These are phyloP conservation scores for Keithomyces neogunnii DNA, from an alignment of 2,329 filamentous ascomycete genomes.

Conservation along the genomic window DNA sequence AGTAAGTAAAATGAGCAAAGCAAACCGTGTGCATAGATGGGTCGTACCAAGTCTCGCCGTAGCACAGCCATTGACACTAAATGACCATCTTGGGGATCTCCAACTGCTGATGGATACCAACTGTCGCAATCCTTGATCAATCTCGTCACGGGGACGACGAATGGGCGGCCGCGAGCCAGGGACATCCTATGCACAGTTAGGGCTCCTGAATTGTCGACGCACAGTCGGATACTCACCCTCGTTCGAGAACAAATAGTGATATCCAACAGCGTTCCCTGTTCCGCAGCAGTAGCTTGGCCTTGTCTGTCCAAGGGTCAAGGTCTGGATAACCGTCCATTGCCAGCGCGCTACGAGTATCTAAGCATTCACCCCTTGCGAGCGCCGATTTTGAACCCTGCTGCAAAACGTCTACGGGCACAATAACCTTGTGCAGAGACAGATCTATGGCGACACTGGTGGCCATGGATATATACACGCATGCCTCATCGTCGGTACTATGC, in stretches of 20 bases:
- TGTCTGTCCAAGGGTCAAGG: conserved; percentile 50
- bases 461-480: conserved; percentile 62
- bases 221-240: conserved; percentile 38
- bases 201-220: too few relatives aligned
- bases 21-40: conserved; percentile 2
- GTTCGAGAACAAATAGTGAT: conserved; percentile 62
- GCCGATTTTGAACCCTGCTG: conserved; percentile 34
- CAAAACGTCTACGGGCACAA: conserved; percentile 43
- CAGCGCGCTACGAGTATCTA: conserved; percentile 58
- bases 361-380: conserved; percentile 57
- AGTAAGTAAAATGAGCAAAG: background rate
- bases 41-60: conserved; percentile 52
- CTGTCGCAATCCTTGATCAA: conserved; percentile 59
- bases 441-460: conserved; percentile 63
- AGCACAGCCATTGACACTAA: conserved; percentile 64
- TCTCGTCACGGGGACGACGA: conserved; percentile 58
- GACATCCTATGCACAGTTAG: conserved; percentile 40
- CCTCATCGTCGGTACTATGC: conserved; percentile 64
- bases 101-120: conserved; percentile 57
- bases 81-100: conserved; percentile 61
- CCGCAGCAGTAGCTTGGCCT: conserved; percentile 52
- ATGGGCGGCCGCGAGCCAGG: conserved; percentile 59
- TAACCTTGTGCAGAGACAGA: conserved; percentile 60
- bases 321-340: conserved; percentile 60
- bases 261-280: conserved; percentile 63